Base-by-base conservation (phyloP, 1,284 basidiomycete genomes). In the Heliocybe sulcata region DNA sequence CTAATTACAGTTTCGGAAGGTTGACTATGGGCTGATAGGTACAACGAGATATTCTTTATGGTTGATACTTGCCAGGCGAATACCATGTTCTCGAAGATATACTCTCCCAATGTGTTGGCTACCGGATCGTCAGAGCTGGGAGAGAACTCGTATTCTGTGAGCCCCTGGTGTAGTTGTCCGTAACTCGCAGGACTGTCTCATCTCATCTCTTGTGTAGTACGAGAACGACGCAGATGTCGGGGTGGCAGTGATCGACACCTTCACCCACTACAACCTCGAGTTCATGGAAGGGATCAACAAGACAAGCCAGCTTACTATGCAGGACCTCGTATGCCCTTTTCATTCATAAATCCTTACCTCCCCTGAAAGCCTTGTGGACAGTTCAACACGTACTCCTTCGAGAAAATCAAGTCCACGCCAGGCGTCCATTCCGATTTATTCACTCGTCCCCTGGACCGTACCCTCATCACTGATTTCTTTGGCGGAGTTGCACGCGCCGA, bases 1-100 rank as follows among this genome's bases (percentile, higher is more conserved):
- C n/a, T n/a, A n/a, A n/a, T n/a, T n/a, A n/a, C n/a, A n/a, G n/a
- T n/a, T n/a, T 8, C n/a, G n/a, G n/a, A n/a, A n/a, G n/a, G n/a
- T n/a, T n/a, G n/a, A n/a, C n/a, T 27, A 27, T 45, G 51, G 23
- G 42, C 51, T 35, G 23, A 12, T 61, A 94, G 93, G 55, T 99
- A 98, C 74, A 96, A 98, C 69, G 92, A 96, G 69, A 85, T 99
- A 38, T 82, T 99, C 64, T 98, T 98, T 76, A 97, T 98, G 90
- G 88, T 97, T 60, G 96, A 99, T 67, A 99, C 96, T 0, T 99
- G 97, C 65, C 95, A 99, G 71, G 97, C 96, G 23, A 97, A 94
- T 65, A 94, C 93, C 0, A 89, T 99, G 85, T 97, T 92, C 66
- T 86, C 89, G 47, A 90, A 94, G 64, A 87, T 98, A 63, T 98